These are phyloP conservation scores for Triticum timopheevii DNA, from an alignment of 176 grass and related monocot species.

Conservation along the genomic window DNA sequence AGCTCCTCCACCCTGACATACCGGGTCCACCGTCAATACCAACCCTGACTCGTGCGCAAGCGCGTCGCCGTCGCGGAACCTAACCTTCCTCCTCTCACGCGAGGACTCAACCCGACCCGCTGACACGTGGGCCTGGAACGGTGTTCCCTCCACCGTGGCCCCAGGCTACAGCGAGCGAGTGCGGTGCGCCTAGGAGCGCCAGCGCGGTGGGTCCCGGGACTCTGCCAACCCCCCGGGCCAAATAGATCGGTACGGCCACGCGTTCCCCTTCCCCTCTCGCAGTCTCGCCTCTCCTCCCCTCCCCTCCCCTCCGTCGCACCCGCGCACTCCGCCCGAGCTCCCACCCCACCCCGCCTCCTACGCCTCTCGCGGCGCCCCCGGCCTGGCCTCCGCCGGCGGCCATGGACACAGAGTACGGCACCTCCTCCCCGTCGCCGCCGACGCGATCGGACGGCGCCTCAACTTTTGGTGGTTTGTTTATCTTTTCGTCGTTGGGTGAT, in stretches of 20 bases:
- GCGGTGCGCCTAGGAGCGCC: too few species aligned
- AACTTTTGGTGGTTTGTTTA: neutral
- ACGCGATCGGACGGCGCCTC: neutral
- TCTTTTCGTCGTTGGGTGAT: neutral
- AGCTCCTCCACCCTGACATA: neutral
- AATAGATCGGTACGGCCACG: constrained; percentile 14
- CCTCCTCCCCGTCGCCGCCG: neutral
- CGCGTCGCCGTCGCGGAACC: neutral
- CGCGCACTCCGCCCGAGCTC: neutral
- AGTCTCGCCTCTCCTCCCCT: neutral
- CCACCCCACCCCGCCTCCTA: neutral
- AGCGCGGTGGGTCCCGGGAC: neutral
- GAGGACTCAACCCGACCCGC: neutral
- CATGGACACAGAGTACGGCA: constrained; percentile 39
- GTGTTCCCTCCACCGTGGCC: neutral
- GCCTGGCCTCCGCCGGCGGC: neutral
- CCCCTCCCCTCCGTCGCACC: neutral
- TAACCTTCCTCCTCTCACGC: neutral
- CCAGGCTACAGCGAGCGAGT: neutral
- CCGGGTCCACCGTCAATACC: neutral
- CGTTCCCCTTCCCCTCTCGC: neutral
- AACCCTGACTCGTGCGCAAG: neutral
- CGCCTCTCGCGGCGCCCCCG: neutral
- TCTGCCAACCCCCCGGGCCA: constrained; percentile 9
- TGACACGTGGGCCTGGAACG: neutral